A percentile compares a stretch with the other conserved stretches of the same genome.
Evolutionary conservation across 306 rosid genomes (phyloP).

Genomic region (Castanea sativa): DNA sequence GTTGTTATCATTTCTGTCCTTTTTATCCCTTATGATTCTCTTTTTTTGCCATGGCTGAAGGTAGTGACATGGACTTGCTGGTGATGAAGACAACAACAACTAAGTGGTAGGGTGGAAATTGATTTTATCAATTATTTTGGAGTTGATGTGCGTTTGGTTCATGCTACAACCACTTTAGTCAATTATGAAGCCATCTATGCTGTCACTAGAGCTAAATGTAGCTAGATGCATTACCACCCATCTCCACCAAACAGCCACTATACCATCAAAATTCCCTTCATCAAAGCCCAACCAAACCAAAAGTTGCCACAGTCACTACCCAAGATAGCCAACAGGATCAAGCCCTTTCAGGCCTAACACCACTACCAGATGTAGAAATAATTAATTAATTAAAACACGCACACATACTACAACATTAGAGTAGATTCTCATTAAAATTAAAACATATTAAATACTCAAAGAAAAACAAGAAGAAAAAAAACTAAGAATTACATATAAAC

Average conservation of each 20-base stretch:
- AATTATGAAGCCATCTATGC: neutral
- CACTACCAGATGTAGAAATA: neutral
- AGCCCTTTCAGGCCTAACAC: neutral
- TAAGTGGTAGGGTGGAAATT: neutral
- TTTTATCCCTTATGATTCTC: neutral
- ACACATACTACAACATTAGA: neutral
- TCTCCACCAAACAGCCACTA: neutral
- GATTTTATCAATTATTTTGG: neutral
- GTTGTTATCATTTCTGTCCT: neutral
- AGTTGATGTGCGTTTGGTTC: neutral
- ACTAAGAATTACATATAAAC: neutral
- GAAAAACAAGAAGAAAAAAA: neutral
- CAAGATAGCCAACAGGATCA: neutral
- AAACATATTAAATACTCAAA: neutral
- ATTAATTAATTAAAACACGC: neutral
- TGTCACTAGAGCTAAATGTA: neutral
- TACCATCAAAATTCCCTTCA: neutral
- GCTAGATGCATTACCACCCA: neutral
- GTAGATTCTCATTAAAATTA: neutral
- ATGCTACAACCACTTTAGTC: neutral
- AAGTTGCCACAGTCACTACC: neutral
- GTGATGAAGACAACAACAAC: neutral
- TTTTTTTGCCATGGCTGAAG: neutral
- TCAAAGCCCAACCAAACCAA: neutral
- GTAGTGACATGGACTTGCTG: neutral